Evolutionary conservation across 2,329 filamentous ascomycete species (phyloP).

Genomic region (Huntiella moniliformis): DNA sequence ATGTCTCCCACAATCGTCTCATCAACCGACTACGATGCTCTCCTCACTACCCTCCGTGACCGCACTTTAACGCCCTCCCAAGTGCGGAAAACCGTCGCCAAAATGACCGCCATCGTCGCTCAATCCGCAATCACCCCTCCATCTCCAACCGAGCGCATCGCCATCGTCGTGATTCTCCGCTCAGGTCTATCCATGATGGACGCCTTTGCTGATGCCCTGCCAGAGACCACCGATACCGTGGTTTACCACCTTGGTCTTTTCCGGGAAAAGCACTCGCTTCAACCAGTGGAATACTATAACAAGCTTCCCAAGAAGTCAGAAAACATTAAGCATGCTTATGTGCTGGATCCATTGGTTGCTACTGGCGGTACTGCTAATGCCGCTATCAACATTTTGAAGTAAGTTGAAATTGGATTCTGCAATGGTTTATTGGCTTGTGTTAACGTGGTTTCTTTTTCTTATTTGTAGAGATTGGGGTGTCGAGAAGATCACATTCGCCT

Average conservation of each 20-base stretch:
- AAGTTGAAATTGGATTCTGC: neutral
- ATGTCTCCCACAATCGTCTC: conserved; percentile 9
- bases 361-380: conserved; percentile 80
- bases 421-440: neutral
- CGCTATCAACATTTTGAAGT: conserved; percentile 62
- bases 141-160: conserved; percentile 15
- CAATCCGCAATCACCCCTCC: conserved; percentile 13
- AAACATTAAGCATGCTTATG: conserved; percentile 44
- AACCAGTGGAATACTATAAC: conserved; percentile 95
- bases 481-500: conserved; percentile 57
- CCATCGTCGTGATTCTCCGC: conserved; percentile 19
- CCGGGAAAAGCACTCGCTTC: conserved; percentile 69
- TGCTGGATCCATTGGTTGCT: conserved; percentile 84
- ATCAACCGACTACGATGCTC: conserved; percentile 6
- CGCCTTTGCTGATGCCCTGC: conserved; percentile 47
- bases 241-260: conserved; percentile 91
- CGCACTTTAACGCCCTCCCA: conserved; percentile 10
- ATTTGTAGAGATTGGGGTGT: conserved; percentile 58
- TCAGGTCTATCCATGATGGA: conserved; percentile 23
- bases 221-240: conserved; percentile 63
- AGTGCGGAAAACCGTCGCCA: conserved; percentile 14
- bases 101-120: conserved; percentile 15
- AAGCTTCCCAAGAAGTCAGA: conserved; percentile 61
- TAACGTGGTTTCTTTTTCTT: neutral
- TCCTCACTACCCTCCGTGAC: conserved; percentile 12